A percentile compares a stretch with the other conserved stretches of the same genome.
These are phyloP conservation scores for Emmonsiellopsis sp. DNA, from an alignment of 2,329 filamentous ascomycete species.

Conservation along the genomic window DNA sequence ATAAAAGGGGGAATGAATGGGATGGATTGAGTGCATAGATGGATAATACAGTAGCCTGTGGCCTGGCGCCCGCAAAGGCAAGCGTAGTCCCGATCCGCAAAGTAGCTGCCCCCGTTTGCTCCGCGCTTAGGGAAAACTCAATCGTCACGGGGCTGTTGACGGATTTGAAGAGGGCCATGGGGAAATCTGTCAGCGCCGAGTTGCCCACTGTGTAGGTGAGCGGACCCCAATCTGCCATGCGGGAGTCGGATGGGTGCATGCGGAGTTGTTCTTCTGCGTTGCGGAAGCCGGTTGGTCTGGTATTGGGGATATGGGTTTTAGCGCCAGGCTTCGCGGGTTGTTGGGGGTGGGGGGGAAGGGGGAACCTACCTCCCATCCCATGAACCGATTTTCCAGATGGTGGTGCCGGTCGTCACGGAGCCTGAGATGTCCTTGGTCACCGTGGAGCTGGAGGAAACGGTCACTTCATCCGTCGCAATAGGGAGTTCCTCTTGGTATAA, in stretches of 20 bases:
- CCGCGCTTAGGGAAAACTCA: conserved; percentile 46
- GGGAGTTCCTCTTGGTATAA: conserved; percentile 52
- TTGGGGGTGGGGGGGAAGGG: conserved; percentile 1
- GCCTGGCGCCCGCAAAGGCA: conserved; percentile 50
- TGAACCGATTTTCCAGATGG: conserved; percentile 55
- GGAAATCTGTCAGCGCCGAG: conserved; percentile 44
- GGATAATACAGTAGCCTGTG: conserved; percentile 33
- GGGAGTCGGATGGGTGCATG: conserved; percentile 58
- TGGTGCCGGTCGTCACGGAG: conserved; percentile 38
- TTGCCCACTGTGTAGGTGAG: conserved; percentile 53
- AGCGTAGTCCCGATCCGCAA: conserved; percentile 58
- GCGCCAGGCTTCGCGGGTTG: background rate
- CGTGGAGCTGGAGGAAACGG: conserved; percentile 41
- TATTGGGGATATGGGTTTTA: background rate
- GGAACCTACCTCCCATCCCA: conserved; percentile 48
- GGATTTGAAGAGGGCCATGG: conserved; percentile 56
- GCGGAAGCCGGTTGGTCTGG: conserved; percentile 49
- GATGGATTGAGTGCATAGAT: no score
- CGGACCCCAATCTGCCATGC: conserved; percentile 54
- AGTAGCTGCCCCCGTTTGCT: conserved; percentile 44
- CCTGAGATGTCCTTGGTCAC: conserved; percentile 44
- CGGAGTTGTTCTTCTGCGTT: conserved; percentile 58
- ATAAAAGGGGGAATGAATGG: no score
- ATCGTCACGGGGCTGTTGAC: conserved; percentile 54
- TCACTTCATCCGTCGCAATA: conserved; percentile 42